Percentiles rank a stretch among this genome's conserved stretches.
phyloP scores from a whole-genome alignment of 331 rosid genomes.

The Pyracantha coccinea region DNA sequence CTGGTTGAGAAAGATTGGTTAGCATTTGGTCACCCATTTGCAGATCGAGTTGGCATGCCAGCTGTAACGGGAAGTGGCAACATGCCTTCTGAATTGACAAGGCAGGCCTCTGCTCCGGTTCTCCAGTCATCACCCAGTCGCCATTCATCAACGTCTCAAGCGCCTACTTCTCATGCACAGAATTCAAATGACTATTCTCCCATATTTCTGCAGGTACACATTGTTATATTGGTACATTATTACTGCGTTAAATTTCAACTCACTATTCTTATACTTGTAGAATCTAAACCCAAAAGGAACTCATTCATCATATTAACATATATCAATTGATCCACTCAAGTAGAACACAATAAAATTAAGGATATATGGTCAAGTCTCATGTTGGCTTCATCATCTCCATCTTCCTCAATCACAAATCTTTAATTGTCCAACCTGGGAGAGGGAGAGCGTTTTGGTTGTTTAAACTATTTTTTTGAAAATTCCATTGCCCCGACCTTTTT shows the following conservation, averaged over 20 bases:
- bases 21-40: conserved; percentile 95
- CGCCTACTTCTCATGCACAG: conserved; percentile 57
- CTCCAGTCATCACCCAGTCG: conserved; percentile 60
- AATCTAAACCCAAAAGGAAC: not conserved
- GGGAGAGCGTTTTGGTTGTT: too few relatives aligned
- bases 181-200: conserved; percentile 74
- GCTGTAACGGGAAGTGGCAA: conserved; percentile 36
- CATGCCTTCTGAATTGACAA: conserved; percentile 54
- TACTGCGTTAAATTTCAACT: not conserved
- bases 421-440: too few relatives aligned
- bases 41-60: conserved; percentile 82
- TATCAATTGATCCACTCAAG: not conserved
- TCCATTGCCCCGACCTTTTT: too few relatives aligned
- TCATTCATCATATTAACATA: not conserved
- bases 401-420: not conserved
- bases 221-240: not conserved
- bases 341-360: not conserved
- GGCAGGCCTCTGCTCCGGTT: conserved; percentile 67
- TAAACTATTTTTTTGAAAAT: too few relatives aligned
- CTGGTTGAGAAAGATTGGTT: conserved; percentile 97
- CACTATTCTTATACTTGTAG: not conserved
- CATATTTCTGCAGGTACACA: conserved; percentile 85
- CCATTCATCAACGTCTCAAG: conserved; percentile 53
- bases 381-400: not conserved
- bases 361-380: not conserved